phyloP scores from a whole-genome alignment of 2,329 filamentous ascomycete species.

The Aureobasidium sp. region DNA sequence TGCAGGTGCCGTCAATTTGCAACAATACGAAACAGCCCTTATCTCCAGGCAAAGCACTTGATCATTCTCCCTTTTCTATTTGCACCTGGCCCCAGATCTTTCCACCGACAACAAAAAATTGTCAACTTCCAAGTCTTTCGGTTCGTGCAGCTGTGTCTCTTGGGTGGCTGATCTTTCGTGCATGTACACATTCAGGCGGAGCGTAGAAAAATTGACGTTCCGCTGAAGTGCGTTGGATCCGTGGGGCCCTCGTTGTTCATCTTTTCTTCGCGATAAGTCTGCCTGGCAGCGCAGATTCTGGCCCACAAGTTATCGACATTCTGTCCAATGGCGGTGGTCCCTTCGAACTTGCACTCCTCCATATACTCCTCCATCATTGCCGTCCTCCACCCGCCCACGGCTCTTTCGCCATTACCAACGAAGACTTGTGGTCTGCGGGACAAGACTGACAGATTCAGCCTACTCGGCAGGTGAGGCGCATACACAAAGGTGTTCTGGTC shows the following conservation, averaged over 20 bases:
- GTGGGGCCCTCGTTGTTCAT: too few relatives aligned
- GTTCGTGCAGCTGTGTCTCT: neutral
- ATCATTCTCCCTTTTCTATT: neutral
- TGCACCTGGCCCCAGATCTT: neutral
- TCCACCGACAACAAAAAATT: neutral
- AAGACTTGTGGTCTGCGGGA: neutral
- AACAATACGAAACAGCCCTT: conserved; percentile 59
- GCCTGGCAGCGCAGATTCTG: too few relatives aligned
- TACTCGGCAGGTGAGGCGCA: neutral
- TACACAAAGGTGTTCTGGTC: neutral
- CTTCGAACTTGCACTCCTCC: neutral
- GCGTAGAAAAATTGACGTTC: too few relatives aligned
- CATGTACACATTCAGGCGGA: too few relatives aligned
- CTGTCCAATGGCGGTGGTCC: too few relatives aligned
- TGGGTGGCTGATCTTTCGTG: too few relatives aligned
- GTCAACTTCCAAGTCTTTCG: too few relatives aligned
- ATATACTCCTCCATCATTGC: neutral
- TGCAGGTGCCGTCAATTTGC: conserved; percentile 62
- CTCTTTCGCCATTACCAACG: neutral
- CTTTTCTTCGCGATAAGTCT: too few relatives aligned
- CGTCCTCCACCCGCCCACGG: neutral
- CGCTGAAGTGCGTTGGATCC: too few relatives aligned
- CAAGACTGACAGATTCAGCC: neutral
- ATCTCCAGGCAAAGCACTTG: neutral
- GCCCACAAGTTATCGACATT: too few relatives aligned